Conservation (phyloP, 768 basidiomycete species). For the Leccinum imitatum region DNA sequence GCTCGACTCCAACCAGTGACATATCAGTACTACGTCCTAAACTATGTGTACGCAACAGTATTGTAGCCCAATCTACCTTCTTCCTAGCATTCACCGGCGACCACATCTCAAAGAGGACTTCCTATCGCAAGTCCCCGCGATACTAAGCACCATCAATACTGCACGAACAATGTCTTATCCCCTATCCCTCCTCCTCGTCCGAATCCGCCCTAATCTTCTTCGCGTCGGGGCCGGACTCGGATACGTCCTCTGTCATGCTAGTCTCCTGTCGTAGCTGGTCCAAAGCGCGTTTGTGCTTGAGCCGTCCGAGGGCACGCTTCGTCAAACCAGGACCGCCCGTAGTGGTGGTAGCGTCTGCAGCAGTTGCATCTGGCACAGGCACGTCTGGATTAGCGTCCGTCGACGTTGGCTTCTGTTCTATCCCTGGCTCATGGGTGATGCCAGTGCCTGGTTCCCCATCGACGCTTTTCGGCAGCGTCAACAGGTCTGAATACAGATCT, state of each 20-base stretch:
- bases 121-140: too few species aligned
- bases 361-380: conserved; percentile 13
- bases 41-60: too few species aligned
- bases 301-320: conserved; percentile 47
- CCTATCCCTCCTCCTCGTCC: neutral
- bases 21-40: too few species aligned
- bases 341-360: neutral
- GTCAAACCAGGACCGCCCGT: conserved; percentile 29
- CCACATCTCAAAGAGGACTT: too few species aligned
- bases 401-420: neutral
- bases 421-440: conserved; percentile 33
- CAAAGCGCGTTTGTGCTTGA: conserved; percentile 52
- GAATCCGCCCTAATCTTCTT: conserved; percentile 23
- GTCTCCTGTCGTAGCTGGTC: conserved; percentile 22
- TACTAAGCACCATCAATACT: neutral
- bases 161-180: neutral
- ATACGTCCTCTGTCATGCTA: conserved; percentile 3
- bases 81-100: too few species aligned
- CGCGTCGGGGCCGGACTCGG: conserved; percentile 1
- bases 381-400: neutral
- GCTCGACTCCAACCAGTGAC: too few species aligned
- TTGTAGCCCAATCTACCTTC: too few species aligned
- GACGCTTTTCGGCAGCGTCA: conserved; percentile 58
- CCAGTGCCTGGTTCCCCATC: conserved; percentile 41
- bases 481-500: conserved; percentile 59